Base-by-base conservation (phyloP, 129 eudicot genomes). In the Arctium minus region DNA sequence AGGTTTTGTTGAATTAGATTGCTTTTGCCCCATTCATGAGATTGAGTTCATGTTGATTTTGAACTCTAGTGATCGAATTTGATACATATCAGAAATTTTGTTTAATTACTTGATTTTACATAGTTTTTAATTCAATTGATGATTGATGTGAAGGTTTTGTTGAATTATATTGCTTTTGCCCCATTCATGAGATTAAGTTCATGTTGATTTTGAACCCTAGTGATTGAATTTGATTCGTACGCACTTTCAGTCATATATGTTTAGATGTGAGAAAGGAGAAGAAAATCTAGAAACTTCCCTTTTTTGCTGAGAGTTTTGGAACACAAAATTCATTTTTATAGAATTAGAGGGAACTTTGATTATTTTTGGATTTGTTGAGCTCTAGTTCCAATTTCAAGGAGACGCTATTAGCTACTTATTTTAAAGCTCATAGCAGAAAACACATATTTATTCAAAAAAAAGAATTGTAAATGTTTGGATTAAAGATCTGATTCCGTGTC, bases 11-110 rank as follows among this genome's bases (percentile, higher is more conserved):
- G 48, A 39, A 17, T 74, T 81, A 40, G 75, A 42, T 75, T 32
- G 69, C 69, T 74, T 82, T 81, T 82, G 85, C 80, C 75, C 70
- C 68, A 73, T 64, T 31, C 17, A 13, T 75, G 15, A 73, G 84
- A 73, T 37, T 60, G 39, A 56, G 62, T 40, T 65, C 17, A 18
- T 74, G 80, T 82, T 74, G 73, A 74, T 31, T 37, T 32, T n/a
- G 68, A 74, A 65, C 36, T 42, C n/a, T 65, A 64, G 50, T 74
- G 81, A 68, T 82, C 42, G 72, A 44, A 32, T 37, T 76, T 11
- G 40, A 44, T 70, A 31, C 83, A 70, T 53, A 81, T 81, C 30
- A 38, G 17, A 22, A 22, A 11, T 22, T 80, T 22, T 81, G 74
- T 62, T 10, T 73, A 22, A 15, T 60, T 73, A 60, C 79, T 73